These are phyloP conservation scores for Tetrapisispora nanseiensis DNA, from an alignment of 805 yeast genomes.

Conservation along the genomic window DNA sequence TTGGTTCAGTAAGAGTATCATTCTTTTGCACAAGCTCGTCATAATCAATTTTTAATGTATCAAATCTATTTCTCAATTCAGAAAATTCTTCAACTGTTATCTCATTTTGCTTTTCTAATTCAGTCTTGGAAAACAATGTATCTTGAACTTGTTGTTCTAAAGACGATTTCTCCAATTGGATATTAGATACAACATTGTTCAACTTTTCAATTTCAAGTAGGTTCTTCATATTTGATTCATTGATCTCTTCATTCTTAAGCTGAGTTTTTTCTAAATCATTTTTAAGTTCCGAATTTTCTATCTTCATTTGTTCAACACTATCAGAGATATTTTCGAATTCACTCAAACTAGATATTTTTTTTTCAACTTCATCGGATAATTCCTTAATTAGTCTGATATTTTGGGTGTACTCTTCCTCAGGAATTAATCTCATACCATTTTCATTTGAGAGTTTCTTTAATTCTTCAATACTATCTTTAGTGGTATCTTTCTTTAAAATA, in stretches of 20 bases:
- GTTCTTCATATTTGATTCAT: neutral
- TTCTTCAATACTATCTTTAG: neutral
- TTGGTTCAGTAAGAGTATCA: neutral
- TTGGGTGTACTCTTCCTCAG: constrained; percentile 6
- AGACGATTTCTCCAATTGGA: neutral
- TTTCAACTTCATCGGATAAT: neutral
- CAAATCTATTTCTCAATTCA: neutral
- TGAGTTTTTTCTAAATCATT: neutral
- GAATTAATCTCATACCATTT: neutral
- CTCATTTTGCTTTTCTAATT: neutral
- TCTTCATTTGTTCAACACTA: neutral
- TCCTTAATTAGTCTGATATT: neutral
- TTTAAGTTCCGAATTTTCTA: neutral
- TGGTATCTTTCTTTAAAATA: neutral
- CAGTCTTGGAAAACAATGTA: neutral
- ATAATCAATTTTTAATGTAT: neutral
- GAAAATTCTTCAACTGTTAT: neutral
- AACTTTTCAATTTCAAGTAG: neutral
- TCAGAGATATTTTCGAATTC: neutral
- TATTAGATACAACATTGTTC: neutral
- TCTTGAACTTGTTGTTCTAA: neutral
- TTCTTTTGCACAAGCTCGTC: neutral
- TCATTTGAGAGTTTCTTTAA: neutral
- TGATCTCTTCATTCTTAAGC: neutral
- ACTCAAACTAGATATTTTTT: neutral